Conservation (phyloP, 805 yeast genomes). For the Starmerella etchellsii region DNA sequence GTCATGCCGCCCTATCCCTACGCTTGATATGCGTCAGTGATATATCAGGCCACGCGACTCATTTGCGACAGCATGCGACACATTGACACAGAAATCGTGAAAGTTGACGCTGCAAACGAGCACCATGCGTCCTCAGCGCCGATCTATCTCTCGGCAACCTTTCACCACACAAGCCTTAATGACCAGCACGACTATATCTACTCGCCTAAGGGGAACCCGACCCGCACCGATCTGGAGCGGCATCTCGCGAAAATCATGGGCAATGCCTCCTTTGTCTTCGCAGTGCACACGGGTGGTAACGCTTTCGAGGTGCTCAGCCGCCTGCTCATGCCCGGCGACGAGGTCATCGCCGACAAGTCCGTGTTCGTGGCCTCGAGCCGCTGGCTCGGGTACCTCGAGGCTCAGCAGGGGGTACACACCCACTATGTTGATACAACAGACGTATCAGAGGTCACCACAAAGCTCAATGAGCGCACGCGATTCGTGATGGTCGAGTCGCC, state of each 20-base stretch:
- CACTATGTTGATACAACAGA: conserved; percentile 74
- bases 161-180: conserved; percentile 60
- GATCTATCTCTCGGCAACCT: conserved; percentile 86
- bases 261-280: conserved; percentile 54
- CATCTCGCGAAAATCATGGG: conserved; percentile 69
- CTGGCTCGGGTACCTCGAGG: conserved; percentile 56
- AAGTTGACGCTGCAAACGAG: conserved; percentile 49
- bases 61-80: too few relatives aligned
- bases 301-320: conserved; percentile 77
- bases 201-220: conserved; percentile 90
- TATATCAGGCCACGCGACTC: too few relatives aligned
- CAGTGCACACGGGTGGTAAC: conserved; percentile 88
- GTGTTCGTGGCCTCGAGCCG: conserved; percentile 90
- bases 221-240: conserved; percentile 65
- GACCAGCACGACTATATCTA: conserved; percentile 75
- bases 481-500: conserved; percentile 83
- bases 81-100: conserved; percentile 59
- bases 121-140: conserved; percentile 77
- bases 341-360: conserved; percentile 88
- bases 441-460: conserved; percentile 44
- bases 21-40: too few relatives aligned
- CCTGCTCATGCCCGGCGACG: conserved; percentile 65
- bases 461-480: conserved; percentile 45
- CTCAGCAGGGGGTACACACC: conserved; percentile 51
- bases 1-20: too few relatives aligned